Evolutionary conservation across 176 grass and related monocot species (phyloP), one percentile per base, ranked within the genome.

Genomic region (Rhynchospora pubera): DNA sequence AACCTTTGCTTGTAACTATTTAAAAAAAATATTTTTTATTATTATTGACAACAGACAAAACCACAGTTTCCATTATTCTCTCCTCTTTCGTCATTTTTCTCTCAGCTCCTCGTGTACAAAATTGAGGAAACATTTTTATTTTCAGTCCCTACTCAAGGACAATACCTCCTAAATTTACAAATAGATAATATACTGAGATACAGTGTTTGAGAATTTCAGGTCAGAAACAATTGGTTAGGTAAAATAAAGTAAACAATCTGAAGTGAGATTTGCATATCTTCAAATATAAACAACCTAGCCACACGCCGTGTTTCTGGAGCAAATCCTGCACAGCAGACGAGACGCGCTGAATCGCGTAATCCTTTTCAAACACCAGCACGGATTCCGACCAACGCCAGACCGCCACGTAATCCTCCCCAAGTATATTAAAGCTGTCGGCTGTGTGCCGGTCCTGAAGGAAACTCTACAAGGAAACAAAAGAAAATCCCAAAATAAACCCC

Each of bases 251-350:
- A 12, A 77, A 77, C 9, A 55, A 53, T 4, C 0, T 3, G 0
- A 9, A 18, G 72, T 77, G 72, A 30, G 5, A 56, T 28, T 77
- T 53, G 32, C 72, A 77, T 77, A 12, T 28, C 48, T 53, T 77
- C 50, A 9, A 32, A 55, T 6, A 28, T 32, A 48, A 32, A 55
- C 13, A 30, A 50, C 50, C 18, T 0, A 28, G 48, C 77, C 75
- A 69, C 73, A 82, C 62, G 85, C 80, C 84, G 88, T 68, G 84
- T 86, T 89, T 80, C 44, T 74, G 84, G 85, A 67, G 75, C 72
- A 57, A 63, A 79, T 23, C 45, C 88, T 55, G 24, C 58, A 60
- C 79, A 66, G 61, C 79, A 80, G 77, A 82, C 84, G 50, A 79
- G 71, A 82, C 67, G 74, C 79, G 79, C 53, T 3, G 39, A 18